Evolutionary conservation across 1,284 basidiomycete species (phyloP).

Genomic region (Naganishia cerealis): DNA sequence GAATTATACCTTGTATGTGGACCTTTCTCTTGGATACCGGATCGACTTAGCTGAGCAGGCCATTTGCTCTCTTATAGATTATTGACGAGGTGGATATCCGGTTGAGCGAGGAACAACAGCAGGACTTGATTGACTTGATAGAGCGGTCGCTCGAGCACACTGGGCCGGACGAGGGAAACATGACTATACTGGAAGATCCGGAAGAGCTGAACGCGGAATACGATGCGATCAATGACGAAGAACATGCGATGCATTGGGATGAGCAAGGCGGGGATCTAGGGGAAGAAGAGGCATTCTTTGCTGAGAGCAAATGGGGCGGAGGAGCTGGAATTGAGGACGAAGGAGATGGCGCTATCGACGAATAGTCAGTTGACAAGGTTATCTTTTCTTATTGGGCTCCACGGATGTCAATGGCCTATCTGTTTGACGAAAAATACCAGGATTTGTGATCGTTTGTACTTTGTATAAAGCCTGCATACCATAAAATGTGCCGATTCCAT

Average conservation of each 20-base stretch:
- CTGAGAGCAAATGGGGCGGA: slow-evolving; percentile 49
- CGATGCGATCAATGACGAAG: slow-evolving; percentile 43
- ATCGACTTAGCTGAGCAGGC: background rate
- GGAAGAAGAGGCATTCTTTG: slow-evolving; percentile 48
- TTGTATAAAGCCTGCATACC: too few species aligned
- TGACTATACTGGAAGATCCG: slow-evolving; percentile 42
- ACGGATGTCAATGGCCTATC: too few species aligned
- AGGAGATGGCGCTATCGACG: slow-evolving; percentile 37
- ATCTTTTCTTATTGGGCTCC: too few species aligned
- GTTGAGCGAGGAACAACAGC: slow-evolving; percentile 66
- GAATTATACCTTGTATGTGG: slow-evolving; percentile 82
- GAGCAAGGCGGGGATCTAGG: slow-evolving; percentile 37
- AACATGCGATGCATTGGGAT: slow-evolving; percentile 39
- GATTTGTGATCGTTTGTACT: too few species aligned
- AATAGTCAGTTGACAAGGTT: slow-evolving; percentile 7
- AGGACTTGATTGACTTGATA: slow-evolving; percentile 67
- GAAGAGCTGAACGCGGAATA: slow-evolving; percentile 41
- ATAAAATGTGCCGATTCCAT: background rate
- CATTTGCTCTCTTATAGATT: slow-evolving; percentile 59
- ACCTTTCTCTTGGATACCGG: background rate
- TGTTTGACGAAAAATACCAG: too few species aligned
- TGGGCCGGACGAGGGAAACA: slow-evolving; percentile 38
- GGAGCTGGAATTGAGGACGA: slow-evolving; percentile 49
- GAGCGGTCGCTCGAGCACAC: slow-evolving; percentile 40
- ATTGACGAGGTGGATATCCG: slow-evolving; percentile 86